A percentile compares a stretch with the other conserved stretches of the same genome.
Conservation (phyloP, 78 protist species). For the Emiliania huxleyi region DNA sequence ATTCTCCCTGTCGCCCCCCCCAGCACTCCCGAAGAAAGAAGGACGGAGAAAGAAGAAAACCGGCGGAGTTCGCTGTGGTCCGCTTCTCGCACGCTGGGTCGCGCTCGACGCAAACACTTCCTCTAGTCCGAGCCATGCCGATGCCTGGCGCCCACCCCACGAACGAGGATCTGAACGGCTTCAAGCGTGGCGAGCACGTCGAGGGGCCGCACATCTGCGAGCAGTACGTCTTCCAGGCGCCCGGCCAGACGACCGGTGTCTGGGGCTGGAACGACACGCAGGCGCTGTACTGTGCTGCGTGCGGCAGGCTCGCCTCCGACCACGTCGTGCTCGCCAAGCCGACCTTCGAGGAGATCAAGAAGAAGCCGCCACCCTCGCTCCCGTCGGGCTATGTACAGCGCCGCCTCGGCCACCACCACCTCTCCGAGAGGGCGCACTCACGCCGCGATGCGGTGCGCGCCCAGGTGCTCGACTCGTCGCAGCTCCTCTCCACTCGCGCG, state of each 20-base stretch:
- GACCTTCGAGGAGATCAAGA: neutral
- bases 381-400: too few relatives aligned
- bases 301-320: neutral
- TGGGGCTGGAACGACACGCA: neutral
- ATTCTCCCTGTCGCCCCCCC: too few relatives aligned
- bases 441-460: neutral
- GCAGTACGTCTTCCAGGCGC: neutral
- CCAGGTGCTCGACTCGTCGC: neutral
- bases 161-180: neutral
- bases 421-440: too few relatives aligned
- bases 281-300: neutral
- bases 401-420: too few relatives aligned
- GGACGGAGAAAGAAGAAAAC: too few relatives aligned
- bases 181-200: neutral
- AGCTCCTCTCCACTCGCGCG: neutral
- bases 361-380: too few relatives aligned
- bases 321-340: neutral
- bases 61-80: too few relatives aligned
- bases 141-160: too few relatives aligned
- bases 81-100: too few relatives aligned
- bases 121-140: too few relatives aligned
- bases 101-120: too few relatives aligned
- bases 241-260: neutral
- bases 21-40: too few relatives aligned
- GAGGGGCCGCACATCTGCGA: slow-evolving; percentile 1